Base-by-base conservation (phyloP, 768 basidiomycete species). In the Panaeolus cyanescens region DNA sequence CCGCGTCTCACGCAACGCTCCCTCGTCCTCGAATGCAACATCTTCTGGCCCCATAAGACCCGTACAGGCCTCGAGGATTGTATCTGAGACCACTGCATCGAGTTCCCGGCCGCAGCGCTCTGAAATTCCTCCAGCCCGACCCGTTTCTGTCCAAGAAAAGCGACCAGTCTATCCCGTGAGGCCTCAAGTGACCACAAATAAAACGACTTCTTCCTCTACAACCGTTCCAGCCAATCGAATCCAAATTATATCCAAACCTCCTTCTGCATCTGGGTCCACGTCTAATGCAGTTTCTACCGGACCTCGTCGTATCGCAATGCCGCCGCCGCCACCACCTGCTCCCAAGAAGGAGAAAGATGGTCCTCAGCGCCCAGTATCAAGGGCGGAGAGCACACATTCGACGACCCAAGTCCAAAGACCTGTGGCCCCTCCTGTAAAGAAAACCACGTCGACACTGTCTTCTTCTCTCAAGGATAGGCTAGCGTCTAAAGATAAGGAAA, bases 261-360 rank as follows among this genome's bases (percentile, higher is more conserved):
- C 64, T 32, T 32, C 59, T 19, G 22, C 70, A 19, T 33, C 64
- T 5, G 60, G 33, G n/a, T 33, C 65, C 9, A 40, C 65, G 17
- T 34, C 39, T 19, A 13, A 58, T n/a, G 40, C 64, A 19, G 31
- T 62, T 37, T 63, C 67, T 6, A 62, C 65, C 17, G 72, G 72
- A 30, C 71, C 72, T 6, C 62, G 70, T 15, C 68, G 72, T 12
- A 65, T 74, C 17, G 66, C 71, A 10, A 68, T 69, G 64, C 67
- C 66, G 13, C 65, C 65, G 17, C 64, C 65, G 3, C 69, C 64
- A 8, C 61, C 63, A 0, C 63, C 68, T 22, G 62, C 65, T 17
- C 62, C 63, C 15, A 59, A 59, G 28, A 68, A 67, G 50, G 63
- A 66, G 7, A 60, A 59, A 39, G 62, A 65, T 13, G 59, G 62